phyloP scores from a whole-genome alignment of 257 asterid genomes.

The Thymus mandschuricus region DNA sequence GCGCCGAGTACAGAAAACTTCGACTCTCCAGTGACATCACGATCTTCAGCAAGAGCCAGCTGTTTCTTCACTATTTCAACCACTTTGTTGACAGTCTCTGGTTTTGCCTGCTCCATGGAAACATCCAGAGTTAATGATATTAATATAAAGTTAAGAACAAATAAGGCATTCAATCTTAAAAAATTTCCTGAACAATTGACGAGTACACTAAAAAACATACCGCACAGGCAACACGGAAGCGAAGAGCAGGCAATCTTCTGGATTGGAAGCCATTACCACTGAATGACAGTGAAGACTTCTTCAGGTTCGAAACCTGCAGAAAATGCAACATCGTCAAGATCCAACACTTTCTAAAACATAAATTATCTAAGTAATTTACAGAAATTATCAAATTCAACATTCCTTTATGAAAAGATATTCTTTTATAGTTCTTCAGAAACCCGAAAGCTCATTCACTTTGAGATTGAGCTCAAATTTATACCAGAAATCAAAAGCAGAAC shows the following conservation, averaged over 20 bases:
- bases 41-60: constrained; percentile 75
- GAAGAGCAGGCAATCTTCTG: constrained; percentile 54
- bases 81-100: constrained; percentile 81
- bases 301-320: constrained; percentile 46
- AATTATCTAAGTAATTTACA: not conserved
- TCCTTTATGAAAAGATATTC: not conserved
- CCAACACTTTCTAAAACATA: not conserved
- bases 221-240: constrained; percentile 68
- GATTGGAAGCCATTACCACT: constrained; percentile 48
- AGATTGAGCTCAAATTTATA: not conserved
- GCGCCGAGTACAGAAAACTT: constrained; percentile 82
- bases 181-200: constrained; percentile 7
- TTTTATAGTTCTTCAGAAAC: not conserved
- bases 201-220: constrained; percentile 43
- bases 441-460: not conserved
- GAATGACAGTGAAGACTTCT: constrained; percentile 51
- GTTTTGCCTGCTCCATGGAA: constrained; percentile 66
- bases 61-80: constrained; percentile 84
- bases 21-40: constrained; percentile 70
- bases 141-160: not conserved
- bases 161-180: not conserved
- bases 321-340: constrained; percentile 10
- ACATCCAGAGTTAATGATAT: constrained; percentile 8
- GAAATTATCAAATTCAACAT: not conserved
- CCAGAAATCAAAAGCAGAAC: not conserved